These are phyloP conservation scores for Botryococcus braunii DNA, from an alignment of 163 green algal species.

Conservation along the genomic window DNA sequence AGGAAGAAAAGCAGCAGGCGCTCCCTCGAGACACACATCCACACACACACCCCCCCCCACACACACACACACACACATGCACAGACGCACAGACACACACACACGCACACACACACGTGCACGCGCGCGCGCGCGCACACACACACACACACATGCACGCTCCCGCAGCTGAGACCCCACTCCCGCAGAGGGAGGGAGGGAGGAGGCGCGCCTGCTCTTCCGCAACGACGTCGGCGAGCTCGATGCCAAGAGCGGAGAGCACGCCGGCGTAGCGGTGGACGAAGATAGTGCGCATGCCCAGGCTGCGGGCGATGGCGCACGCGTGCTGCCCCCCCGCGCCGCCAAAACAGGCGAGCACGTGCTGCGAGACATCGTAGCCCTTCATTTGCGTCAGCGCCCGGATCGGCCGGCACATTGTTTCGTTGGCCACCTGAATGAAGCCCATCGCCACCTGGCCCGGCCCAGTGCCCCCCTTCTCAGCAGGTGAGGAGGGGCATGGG, in stretches of 20 bases:
- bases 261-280: constrained; percentile 84
- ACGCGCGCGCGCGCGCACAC: too few species aligned
- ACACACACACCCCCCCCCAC: too few species aligned
- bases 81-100: too few species aligned
- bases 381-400: constrained; percentile 81
- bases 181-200: background rate
- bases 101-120: too few species aligned
- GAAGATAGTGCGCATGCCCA: constrained; percentile 90
- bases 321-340: constrained; percentile 94
- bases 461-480: too few species aligned
- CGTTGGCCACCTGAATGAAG: constrained; percentile 90
- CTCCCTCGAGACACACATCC: too few species aligned
- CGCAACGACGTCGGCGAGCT: constrained; percentile 82
- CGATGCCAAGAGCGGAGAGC: constrained; percentile 92
- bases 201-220: constrained; percentile 55
- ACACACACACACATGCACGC: background rate
- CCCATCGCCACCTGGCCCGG: constrained; percentile 67
- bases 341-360: constrained; percentile 93
- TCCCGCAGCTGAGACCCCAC: background rate
- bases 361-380: constrained; percentile 78
- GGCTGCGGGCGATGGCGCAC: constrained; percentile 79
- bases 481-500: too few species aligned
- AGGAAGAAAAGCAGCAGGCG: too few species aligned
- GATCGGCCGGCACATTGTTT: constrained; percentile 95
- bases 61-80: too few species aligned